A percentile compares a stretch with the other conserved stretches of the same genome.
phyloP scores from a whole-genome alignment of 768 basidiomycete species.

The Mycena chlorophos region DNA sequence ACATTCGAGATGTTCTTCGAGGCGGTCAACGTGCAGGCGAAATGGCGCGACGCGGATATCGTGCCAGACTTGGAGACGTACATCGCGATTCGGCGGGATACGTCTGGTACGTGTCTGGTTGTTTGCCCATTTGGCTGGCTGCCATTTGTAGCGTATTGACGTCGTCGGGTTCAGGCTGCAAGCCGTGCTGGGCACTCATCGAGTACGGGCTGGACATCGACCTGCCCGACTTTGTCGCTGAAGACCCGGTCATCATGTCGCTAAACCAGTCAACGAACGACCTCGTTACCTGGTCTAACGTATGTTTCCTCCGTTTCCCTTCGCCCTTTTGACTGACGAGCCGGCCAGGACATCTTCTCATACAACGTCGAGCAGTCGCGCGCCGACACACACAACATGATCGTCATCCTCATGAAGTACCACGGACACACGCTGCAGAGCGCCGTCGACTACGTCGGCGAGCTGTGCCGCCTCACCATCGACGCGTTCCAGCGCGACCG shows the following conservation, averaged over 20 bases:
- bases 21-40: conserved; percentile 62
- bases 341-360: conserved; percentile 65
- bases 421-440: conserved; percentile 57
- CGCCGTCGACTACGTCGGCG: conserved; percentile 65
- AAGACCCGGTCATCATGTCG: conserved; percentile 59
- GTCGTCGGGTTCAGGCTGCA: conserved; percentile 46
- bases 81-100: conserved; percentile 70
- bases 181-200: conserved; percentile 74
- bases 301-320: conserved; percentile 33
- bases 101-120: conserved; percentile 50
- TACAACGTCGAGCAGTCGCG: conserved; percentile 76
- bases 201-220: conserved; percentile 73
- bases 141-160: too few species aligned
- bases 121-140: conserved; percentile 17
- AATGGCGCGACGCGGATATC: conserved; percentile 50
- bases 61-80: conserved; percentile 75
- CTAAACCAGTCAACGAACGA: conserved; percentile 74
- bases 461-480: conserved; percentile 57
- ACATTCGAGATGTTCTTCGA: conserved; percentile 69
- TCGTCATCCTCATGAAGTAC: conserved; percentile 66
- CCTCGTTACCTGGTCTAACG: conserved; percentile 83
- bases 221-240: conserved; percentile 69
- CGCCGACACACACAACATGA: conserved; percentile 70
- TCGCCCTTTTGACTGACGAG: conserved; percentile 9
- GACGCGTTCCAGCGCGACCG: conserved; percentile 52